Evolutionary conservation across 2,329 filamentous ascomycete species (phyloP), one percentile per base, ranked within the genome.

Genomic region (Colletotrichum somersetense): DNA sequence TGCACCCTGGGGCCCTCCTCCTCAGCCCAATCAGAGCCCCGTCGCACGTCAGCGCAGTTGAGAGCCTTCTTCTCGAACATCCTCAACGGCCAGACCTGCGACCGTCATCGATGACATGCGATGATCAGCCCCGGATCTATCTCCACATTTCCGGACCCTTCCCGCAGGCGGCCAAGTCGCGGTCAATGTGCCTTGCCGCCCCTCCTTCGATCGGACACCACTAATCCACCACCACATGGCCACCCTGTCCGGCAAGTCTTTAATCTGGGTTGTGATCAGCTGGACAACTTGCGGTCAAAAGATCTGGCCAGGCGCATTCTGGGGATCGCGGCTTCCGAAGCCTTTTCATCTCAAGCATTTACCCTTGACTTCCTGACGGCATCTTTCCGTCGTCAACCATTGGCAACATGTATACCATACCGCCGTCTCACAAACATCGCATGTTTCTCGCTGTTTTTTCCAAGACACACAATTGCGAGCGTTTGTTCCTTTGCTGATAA

Each of bases 111-210:
- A 72, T 70, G 70, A 52, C 59, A 72, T 56, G 55, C 66, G 40
- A 48, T 40, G 40, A 48, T 40, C 66, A 62, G 62, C 50, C 67
- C 71, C 71, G 67, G 50, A 62, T 63, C 35, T 40, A 18, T 62
- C 66, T 18, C 71, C 71, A 73, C 67, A 71, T 50, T 71, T 71
- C 62, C 62, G 71, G 62, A 44, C 61, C 62, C 50, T 57, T 67
- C 67, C 57, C 62, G 67, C 30, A 71, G 67, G 71, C 71, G 71
- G 71, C 71, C 71, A 71, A 66, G 67, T 57, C 55, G 67, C 65
- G 46, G 46, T 55, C 69, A 64, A 58, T 68, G 69, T 71, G 68
- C 68, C 59, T 72, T 70, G 55, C 70, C 61, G 70, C 70, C 70
- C 70, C 66, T 68, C 66, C 66, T 65, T 70, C 61, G 66, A 72